phyloP scores from a whole-genome alignment of 129 eudicot species.

The Pulicaria dysenterica region DNA sequence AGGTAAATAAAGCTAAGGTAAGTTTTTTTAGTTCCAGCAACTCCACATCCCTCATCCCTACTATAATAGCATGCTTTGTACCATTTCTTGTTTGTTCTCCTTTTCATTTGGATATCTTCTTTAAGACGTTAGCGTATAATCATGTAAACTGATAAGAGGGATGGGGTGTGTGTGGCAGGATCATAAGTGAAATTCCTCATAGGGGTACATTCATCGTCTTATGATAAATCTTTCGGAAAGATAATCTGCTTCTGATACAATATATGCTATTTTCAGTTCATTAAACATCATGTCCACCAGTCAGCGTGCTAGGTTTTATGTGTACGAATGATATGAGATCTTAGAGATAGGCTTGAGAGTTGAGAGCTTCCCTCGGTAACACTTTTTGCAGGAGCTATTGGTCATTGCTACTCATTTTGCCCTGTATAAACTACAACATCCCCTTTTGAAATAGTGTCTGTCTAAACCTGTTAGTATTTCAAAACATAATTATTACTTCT shows the following conservation, averaged over 20 bases:
- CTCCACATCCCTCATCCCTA: not conserved
- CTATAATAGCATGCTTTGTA: too few species aligned
- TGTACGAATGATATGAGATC: not conserved
- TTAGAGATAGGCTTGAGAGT: not conserved
- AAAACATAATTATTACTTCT: not conserved
- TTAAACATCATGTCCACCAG: not conserved
- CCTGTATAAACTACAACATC: conserved; percentile 10
- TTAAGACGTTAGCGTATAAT: conserved; percentile 8
- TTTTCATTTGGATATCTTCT: not conserved
- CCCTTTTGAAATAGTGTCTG: not conserved
- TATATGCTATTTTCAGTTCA: not conserved
- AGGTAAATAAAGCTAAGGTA: conserved; percentile 42
- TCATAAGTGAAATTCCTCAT: not conserved
- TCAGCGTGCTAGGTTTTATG: not conserved
- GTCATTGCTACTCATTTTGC: conserved; percentile 14
- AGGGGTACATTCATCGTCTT: not conserved
- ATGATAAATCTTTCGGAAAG: not conserved
- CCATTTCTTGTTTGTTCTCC: conserved; percentile 2
- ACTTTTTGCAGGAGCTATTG: not conserved
- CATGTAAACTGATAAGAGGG: conserved; percentile 4
- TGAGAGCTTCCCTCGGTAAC: conserved; percentile 10
- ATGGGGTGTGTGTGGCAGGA: not conserved
- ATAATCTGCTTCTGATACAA: not conserved
- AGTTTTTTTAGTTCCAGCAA: not conserved
- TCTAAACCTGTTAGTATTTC: not conserved